Percentiles rank a stretch among this genome's conserved stretches.
phyloP scores from a whole-genome alignment of 23 red algal species.

The Chondrus crispus region DNA sequence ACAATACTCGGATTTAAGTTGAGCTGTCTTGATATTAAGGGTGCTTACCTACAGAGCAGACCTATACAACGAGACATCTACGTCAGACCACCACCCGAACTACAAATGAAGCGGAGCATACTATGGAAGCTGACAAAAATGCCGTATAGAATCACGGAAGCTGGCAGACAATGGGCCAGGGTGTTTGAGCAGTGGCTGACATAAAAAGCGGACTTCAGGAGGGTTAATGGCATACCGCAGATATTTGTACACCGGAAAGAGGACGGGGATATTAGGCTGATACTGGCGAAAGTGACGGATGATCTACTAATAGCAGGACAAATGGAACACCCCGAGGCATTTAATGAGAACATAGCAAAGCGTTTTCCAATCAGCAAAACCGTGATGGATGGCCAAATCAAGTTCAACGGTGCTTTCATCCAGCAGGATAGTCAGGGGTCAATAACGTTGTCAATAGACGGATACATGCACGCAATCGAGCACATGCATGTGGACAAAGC shows the following conservation, averaged over 20 bases:
- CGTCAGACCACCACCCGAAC: neutral
- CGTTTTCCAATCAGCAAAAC: neutral
- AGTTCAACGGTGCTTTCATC: neutral
- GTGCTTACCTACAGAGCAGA: slow-evolving; percentile 16
- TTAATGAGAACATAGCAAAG: neutral
- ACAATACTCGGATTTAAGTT: neutral
- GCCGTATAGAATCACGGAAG: neutral
- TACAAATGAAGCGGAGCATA: neutral
- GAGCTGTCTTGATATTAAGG: slow-evolving; percentile 37
- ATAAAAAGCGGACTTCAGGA: neutral
- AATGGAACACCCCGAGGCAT: neutral
- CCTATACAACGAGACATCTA: neutral
- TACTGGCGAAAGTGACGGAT: neutral
- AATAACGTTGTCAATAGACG: neutral
- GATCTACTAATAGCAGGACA: neutral
- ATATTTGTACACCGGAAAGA: neutral
- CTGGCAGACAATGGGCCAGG: neutral
- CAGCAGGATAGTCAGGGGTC: neutral
- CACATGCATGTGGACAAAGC: neutral
- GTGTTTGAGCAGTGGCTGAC: neutral
- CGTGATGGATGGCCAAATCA: neutral
- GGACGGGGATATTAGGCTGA: neutral
- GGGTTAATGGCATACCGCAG: neutral
- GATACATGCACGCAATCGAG: neutral
- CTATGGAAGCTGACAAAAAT: neutral